Evolutionary conservation across 495 filamentous ascomycete species (phyloP).

Genomic region (Aspergillus affinis): DNA sequence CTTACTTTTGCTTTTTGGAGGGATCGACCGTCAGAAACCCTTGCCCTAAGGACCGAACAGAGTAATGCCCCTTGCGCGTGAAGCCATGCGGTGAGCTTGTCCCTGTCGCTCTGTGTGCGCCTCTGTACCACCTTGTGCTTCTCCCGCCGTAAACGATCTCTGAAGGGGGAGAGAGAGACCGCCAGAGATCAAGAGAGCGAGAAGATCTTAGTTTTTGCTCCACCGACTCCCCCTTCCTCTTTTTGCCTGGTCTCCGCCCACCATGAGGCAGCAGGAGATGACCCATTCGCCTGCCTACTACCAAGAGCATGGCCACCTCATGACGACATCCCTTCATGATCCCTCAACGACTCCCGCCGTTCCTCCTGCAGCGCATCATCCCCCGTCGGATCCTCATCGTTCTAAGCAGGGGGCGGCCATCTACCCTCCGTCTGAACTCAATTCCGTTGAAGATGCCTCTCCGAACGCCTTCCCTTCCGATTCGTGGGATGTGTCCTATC

Average conservation of each 20-base stretch:
- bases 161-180: conserved; percentile 14
- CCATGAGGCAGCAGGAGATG: conserved; percentile 44
- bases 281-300: conserved; percentile 43
- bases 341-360: conserved; percentile 19
- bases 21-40: not conserved
- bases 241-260: conserved; percentile 18
- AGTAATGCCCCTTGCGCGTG: conserved; percentile 29
- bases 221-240: conserved; percentile 18
- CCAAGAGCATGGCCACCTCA: conserved; percentile 31
- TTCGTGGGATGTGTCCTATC: conserved; percentile 16
- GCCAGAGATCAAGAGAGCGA: not conserved
- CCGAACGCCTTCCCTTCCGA: conserved; percentile 14
- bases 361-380: conserved; percentile 24
- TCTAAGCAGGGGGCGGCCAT: conserved; percentile 6
- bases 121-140: conserved; percentile 37
- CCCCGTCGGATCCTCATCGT: conserved; percentile 9
- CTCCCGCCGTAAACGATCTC: conserved; percentile 19
- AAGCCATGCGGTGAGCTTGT: conserved; percentile 42
- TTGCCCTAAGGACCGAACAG: not conserved
- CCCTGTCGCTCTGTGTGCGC: conserved; percentile 37
- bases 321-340: conserved; percentile 24
- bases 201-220: conserved; percentile 19
- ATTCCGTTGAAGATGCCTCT: conserved; percentile 10
- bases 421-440: conserved; percentile 12
- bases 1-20: not conserved